phyloP scores from a whole-genome alignment of 768 basidiomycete species.

The Suillus weaverae region DNA sequence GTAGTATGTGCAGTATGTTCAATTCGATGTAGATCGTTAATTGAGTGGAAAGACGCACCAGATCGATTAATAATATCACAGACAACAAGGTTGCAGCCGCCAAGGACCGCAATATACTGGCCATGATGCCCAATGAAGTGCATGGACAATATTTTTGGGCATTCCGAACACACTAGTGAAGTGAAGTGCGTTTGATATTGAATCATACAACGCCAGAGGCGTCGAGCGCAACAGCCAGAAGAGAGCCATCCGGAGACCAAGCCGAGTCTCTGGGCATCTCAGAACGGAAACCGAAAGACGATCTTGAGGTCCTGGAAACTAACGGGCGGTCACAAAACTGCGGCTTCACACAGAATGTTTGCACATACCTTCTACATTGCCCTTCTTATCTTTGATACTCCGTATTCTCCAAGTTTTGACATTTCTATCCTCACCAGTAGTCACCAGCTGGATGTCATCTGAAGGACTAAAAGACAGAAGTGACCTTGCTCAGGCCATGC shows the following conservation, averaged over 20 bases:
- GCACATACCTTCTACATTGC: conserved; percentile 51
- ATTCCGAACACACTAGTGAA: conserved; percentile 64
- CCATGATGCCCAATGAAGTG: conserved; percentile 72
- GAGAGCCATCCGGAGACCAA: conserved; percentile 86
- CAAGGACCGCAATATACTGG: conserved; percentile 64
- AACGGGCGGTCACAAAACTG: conserved; percentile 5
- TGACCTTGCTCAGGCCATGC: conserved; percentile 67
- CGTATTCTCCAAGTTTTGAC: conserved; percentile 83
- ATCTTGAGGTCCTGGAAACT: conserved; percentile 77
- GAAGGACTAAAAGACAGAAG: conserved; percentile 66
- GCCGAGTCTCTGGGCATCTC: conserved; percentile 62
- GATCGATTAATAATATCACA: conserved; percentile 72
- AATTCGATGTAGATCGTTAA: background rate
- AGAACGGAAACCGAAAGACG: conserved; percentile 68
- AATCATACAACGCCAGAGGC: conserved; percentile 71
- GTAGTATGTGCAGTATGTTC: conserved; percentile 5
- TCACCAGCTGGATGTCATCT: conserved; percentile 53
- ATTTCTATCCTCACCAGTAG: conserved; percentile 70
- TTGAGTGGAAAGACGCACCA: conserved; percentile 44
- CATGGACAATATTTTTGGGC: conserved; percentile 41
- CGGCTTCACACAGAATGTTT: background rate
- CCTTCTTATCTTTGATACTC: conserved; percentile 44
- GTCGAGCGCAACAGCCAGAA: conserved; percentile 74
- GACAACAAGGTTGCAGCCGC: conserved; percentile 50
- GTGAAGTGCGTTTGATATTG: conserved; percentile 56